Conservation (phyloP, 805 yeast genomes). For the Suhomyces canberraensis region DNA sequence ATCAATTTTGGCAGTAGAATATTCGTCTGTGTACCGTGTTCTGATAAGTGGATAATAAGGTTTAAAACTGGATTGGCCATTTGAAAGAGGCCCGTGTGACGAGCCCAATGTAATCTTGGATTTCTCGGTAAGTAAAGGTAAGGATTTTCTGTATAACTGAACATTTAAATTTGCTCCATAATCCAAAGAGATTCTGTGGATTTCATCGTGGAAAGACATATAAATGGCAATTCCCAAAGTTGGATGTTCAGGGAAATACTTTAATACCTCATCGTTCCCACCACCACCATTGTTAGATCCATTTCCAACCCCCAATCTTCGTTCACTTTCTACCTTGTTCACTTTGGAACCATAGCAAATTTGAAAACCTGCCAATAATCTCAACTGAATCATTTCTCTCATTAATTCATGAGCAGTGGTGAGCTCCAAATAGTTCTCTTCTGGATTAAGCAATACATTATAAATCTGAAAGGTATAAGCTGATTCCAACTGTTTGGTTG, state of each 20-base stretch:
- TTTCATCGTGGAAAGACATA: constrained; percentile 74
- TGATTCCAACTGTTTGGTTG: constrained; percentile 59
- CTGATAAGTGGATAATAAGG: constrained; percentile 48
- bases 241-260: constrained; percentile 48
- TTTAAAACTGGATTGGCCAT: background rate
- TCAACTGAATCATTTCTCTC: constrained; percentile 80
- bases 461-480: constrained; percentile 83
- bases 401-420: constrained; percentile 56
- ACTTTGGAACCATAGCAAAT: constrained; percentile 75
- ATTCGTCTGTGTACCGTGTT: constrained; percentile 73
- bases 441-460: constrained; percentile 65
- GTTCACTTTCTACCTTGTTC: constrained; percentile 57
- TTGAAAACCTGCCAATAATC: constrained; percentile 87
- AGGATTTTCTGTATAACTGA: constrained; percentile 54
- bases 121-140: background rate
- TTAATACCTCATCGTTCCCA: constrained; percentile 53
- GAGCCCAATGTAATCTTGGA: constrained; percentile 4
- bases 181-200: constrained; percentile 78
- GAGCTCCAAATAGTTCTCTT: constrained; percentile 45
- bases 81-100: background rate
- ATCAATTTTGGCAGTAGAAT: constrained; percentile 54
- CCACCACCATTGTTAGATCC: constrained; percentile 6
- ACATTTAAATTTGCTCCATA: constrained; percentile 72
- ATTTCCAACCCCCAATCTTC: constrained; percentile 42
- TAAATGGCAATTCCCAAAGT: constrained; percentile 64